Evolutionary conservation across 768 basidiomycete species (phyloP).

Genomic region (Suillus plorans): DNA sequence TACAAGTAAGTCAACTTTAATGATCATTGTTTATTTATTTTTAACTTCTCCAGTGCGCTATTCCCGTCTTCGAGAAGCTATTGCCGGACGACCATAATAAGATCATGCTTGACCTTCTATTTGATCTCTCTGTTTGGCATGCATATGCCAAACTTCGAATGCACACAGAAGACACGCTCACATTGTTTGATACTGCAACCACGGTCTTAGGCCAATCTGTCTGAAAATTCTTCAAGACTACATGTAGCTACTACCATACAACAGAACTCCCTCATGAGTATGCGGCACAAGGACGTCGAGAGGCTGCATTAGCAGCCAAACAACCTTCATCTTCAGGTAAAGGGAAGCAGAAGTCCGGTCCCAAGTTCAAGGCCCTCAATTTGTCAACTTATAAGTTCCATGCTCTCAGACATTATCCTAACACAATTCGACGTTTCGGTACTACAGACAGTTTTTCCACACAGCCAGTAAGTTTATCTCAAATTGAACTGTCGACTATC

Average conservation of each 20-base stretch:
- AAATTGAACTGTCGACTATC: neutral
- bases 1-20: slow-evolving; percentile 3
- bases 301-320: slow-evolving; percentile 1
- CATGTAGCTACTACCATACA: slow-evolving; percentile 26
- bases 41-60: slow-evolving; percentile 24
- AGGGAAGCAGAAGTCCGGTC: neutral
- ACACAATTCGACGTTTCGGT: slow-evolving; percentile 19
- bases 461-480: slow-evolving; percentile 24
- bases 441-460: slow-evolving; percentile 39
- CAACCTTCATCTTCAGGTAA: neutral
- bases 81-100: slow-evolving; percentile 20
- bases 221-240: slow-evolving; percentile 20
- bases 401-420: slow-evolving; percentile 9
- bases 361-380: slow-evolving; percentile 14
- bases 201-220: slow-evolving; percentile 20
- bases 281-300: slow-evolving; percentile 24
- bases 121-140: slow-evolving; percentile 27
- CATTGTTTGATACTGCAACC: neutral
- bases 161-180: slow-evolving; percentile 22
- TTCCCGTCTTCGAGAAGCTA: slow-evolving; percentile 40
- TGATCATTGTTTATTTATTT: too few species aligned
- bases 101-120: slow-evolving; percentile 20
- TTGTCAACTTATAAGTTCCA: slow-evolving; percentile 17
- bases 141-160: slow-evolving; percentile 28
- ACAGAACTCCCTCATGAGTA: slow-evolving; percentile 30